These are phyloP conservation scores for Cyberlindnera galapagoensis DNA, from an alignment of 805 yeast genomes.

Conservation along the genomic window DNA sequence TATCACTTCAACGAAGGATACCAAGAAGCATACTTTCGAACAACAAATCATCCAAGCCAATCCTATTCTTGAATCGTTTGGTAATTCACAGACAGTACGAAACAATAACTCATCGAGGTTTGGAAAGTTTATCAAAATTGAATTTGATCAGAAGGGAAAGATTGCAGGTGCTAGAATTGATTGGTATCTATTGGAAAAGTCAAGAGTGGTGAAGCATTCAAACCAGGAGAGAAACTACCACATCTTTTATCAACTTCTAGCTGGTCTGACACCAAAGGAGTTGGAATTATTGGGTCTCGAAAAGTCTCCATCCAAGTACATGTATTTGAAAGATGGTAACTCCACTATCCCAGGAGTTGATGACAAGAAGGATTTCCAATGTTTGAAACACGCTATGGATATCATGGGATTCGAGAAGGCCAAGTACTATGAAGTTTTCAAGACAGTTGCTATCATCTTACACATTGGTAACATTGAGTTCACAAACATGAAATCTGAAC, in stretches of 20 bases:
- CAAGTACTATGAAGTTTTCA: constrained; percentile 55
- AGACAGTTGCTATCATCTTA: constrained; percentile 65
- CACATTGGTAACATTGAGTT: constrained; percentile 84
- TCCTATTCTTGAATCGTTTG: constrained; percentile 93
- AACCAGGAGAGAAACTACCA: constrained; percentile 85
- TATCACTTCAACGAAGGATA: constrained; percentile 40
- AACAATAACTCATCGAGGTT: constrained; percentile 94
- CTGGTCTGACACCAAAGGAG: constrained; percentile 52
- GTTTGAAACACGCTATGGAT: constrained; percentile 59
- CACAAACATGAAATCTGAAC: constrained; percentile 60
- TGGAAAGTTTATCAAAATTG: constrained; percentile 91
- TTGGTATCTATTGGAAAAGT: constrained; percentile 90
- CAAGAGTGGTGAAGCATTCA: constrained; percentile 80
- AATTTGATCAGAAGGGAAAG: constrained; percentile 54
- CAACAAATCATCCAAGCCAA: constrained; percentile 85
- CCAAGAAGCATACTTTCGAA: constrained; percentile 47
- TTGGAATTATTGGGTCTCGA: constrained; percentile 41
- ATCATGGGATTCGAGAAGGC: constrained; percentile 60
- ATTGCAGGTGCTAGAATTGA: constrained; percentile 89
- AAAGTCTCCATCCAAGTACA: constrained; percentile 34
- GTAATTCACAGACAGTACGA: constrained; percentile 92
- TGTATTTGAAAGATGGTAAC: constrained; percentile 53
- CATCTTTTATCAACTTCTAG: constrained; percentile 79
- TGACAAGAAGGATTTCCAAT: constrained; percentile 62
- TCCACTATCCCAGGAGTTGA: constrained; percentile 63